phyloP scores from a whole-genome alignment of 2,329 filamentous ascomycete species.

The Ascochyta pisi region DNA sequence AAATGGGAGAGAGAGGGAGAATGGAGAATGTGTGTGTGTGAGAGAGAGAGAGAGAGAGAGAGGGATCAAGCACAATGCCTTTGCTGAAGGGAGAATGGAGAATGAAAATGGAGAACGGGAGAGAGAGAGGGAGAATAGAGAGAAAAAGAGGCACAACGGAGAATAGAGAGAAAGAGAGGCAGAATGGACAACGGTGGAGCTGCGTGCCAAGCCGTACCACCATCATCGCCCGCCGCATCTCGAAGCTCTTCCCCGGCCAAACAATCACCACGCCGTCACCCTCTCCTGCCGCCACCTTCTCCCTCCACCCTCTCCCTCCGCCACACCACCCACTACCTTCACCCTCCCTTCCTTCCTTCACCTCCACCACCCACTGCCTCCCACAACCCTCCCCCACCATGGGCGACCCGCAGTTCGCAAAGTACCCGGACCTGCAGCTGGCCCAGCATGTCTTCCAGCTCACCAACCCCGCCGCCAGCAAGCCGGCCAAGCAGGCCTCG shows the following conservation, averaged over 20 bases:
- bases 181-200: background rate
- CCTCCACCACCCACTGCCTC: slow-evolving; percentile 15
- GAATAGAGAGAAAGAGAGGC: too few relatives aligned
- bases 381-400: slow-evolving; percentile 40
- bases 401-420: slow-evolving; percentile 86
- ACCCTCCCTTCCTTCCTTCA: slow-evolving; percentile 1
- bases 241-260: background rate
- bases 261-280: background rate
- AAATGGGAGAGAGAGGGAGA: too few relatives aligned
- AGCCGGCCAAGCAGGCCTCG: slow-evolving; percentile 71
- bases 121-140: too few relatives aligned
- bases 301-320: background rate
- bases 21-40: too few relatives aligned
- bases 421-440: slow-evolving; percentile 81
- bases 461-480: slow-evolving; percentile 77
- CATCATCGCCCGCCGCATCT: slow-evolving; percentile 20
- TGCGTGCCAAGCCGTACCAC: slow-evolving; percentile 3
- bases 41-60: too few relatives aligned
- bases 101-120: too few relatives aligned
- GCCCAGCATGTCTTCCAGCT: slow-evolving; percentile 87
- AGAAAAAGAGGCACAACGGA: too few relatives aligned
- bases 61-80: too few relatives aligned
- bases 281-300: slow-evolving; percentile 4
- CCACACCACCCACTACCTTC: too few relatives aligned
- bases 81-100: too few relatives aligned